Conservation (phyloP, 1,284 basidiomycete species). For the Grifola frondosa region DNA sequence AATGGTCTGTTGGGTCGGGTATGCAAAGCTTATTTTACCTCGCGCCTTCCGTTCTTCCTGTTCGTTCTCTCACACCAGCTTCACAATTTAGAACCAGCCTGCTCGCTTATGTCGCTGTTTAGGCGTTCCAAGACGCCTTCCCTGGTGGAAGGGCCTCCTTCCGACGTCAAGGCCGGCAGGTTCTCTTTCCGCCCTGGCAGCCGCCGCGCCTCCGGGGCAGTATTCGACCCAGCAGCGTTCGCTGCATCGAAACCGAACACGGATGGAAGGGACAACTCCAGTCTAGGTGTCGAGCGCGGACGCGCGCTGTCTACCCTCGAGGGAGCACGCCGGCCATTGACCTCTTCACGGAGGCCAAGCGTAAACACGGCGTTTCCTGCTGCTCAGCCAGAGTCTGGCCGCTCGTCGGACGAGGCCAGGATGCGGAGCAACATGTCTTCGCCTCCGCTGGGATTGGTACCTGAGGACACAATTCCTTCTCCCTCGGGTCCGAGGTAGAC, state of each 20-base stretch:
- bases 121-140: conserved; percentile 10
- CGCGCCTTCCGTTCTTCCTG: too few relatives aligned
- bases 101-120: conserved; percentile 6
- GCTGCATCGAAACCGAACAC: too few relatives aligned
- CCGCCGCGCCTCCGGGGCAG: conserved; percentile 4
- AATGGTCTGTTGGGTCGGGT: too few relatives aligned
- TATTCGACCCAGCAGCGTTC: conserved; percentile 7
- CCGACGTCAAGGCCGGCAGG: conserved; percentile 5
- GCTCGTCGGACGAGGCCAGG: too few relatives aligned
- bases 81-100: not conserved
- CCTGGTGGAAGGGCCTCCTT: conserved; percentile 5
- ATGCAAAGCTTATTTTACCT: too few relatives aligned
- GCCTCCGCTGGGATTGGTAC: conserved; percentile 6
- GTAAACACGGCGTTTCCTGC: too few relatives aligned
- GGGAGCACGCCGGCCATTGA: conserved; percentile 3
- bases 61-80: not conserved
- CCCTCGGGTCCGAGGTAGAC: conserved; percentile 6
- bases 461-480: conserved; percentile 1
- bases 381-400: too few relatives aligned
- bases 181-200: conserved; percentile 14
- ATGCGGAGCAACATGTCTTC: too few relatives aligned
- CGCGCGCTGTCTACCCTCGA: conserved; percentile 17
- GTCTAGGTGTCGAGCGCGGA: conserved; percentile 12
- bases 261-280: too few relatives aligned
- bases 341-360: too few relatives aligned